Evolutionary conservation across 2,329 filamentous ascomycete genomes (phyloP).

Genomic region (Trichoderma polysporum): DNA sequence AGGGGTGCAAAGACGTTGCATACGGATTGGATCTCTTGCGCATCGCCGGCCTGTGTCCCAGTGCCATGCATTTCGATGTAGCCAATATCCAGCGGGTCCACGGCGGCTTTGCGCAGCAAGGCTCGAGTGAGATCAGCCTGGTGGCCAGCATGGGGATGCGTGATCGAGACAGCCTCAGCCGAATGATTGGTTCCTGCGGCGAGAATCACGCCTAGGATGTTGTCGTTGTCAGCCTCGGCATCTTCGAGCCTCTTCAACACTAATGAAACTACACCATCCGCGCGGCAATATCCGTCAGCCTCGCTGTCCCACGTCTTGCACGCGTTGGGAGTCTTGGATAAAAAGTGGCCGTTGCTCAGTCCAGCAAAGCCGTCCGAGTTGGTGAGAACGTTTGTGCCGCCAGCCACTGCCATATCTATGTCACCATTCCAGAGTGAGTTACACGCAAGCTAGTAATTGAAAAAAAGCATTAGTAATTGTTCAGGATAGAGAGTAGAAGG

Average conservation of each 20-base stretch:
- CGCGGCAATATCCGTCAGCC: conserved; percentile 81
- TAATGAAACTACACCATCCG: conserved; percentile 71
- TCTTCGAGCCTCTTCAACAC: conserved; percentile 79
- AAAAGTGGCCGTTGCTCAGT: conserved; percentile 72
- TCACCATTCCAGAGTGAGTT: conserved; percentile 56
- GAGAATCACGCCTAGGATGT: conserved; percentile 69
- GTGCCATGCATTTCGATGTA: conserved; percentile 94
- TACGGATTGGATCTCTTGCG: conserved; percentile 78
- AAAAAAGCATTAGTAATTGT: not conserved
- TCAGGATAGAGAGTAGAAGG: not conserved
- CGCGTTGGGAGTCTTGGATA: conserved; percentile 52
- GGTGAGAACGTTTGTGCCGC: conserved; percentile 75
- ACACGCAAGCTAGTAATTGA: conserved; percentile 38
- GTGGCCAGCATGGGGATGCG: conserved; percentile 63
- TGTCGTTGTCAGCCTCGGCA: conserved; percentile 74
- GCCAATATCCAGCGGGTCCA: conserved; percentile 73
- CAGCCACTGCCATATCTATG: conserved; percentile 77
- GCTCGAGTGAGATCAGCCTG: conserved; percentile 62
- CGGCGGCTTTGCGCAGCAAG: conserved; percentile 68
- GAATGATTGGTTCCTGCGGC: conserved; percentile 70
- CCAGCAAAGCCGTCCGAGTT: conserved; percentile 79
- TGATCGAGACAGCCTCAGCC: conserved; percentile 68
- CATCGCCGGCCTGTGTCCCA: conserved; percentile 84
- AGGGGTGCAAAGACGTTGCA: conserved; percentile 53
- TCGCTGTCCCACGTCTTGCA: conserved; percentile 76